Base-by-base conservation (phyloP, 1,284 basidiomycete species). In the Phenoliferia sp. region DNA sequence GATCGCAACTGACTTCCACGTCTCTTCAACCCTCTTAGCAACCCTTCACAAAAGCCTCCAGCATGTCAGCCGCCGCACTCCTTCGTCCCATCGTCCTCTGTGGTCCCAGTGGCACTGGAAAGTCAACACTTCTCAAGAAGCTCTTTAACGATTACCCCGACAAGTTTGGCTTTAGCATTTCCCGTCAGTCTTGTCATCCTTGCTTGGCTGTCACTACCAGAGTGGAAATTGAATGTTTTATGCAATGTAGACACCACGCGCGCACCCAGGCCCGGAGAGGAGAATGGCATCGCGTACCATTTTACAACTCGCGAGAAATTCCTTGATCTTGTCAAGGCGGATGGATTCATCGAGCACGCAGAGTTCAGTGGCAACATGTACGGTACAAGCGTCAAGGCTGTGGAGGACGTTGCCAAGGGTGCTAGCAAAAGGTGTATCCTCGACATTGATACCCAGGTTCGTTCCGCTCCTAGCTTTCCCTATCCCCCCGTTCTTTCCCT, bases 401-500 rank as follows among this genome's bases (percentile, higher is more conserved):
- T 87, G 28, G 77, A 81, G 65, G 83, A 81, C 62, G 83, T 86
- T 35, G 76, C 78, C 16, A 73, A 74, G 34, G 67, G 77, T 44
- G 89, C 88, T 44, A 74, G 74, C 3, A 79, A 78, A 63, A 81
- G 92, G 19, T 98, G 95, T 78, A 88, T 99, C 64, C 85, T 99
- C 56, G 95, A 99, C 79, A 99, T 99, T 72, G 95, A 99, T 78
- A 88, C 92, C 17, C 94, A 95, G 86, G 91, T 90, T 76, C 68
- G 83, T 82, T 26, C 15, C 31, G 57, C 33, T 52, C n/a, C 29
- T 56, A 28, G n/a, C 59, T 39, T 64, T 17, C 33, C 29, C 31
- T n/a, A 31, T 48, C 50, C 32, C n/a, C 31, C 26, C 61, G 73
- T 57, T 62, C 59, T 64, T 26, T 28, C 26, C 1, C 36, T 36